Percentiles rank a stretch among this genome's conserved stretches.
phyloP scores from a whole-genome alignment of 202 grass and related monocot genomes.

The Bolboschoenoplectus hybrid region DNA sequence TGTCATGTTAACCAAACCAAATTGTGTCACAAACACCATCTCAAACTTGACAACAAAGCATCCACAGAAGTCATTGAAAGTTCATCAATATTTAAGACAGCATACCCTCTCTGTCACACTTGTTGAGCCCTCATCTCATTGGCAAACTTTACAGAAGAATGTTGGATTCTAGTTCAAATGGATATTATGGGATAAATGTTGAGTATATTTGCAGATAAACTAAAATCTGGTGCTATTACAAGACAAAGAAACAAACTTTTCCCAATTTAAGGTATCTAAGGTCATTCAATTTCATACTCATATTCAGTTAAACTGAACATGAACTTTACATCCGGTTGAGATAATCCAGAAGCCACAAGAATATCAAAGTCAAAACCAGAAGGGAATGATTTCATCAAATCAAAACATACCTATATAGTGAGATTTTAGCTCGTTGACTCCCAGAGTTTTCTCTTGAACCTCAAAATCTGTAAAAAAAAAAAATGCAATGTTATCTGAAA shows the following conservation, averaged over 20 bases:
- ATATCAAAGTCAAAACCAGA: not conserved
- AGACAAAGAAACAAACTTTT: not conserved
- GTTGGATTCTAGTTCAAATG: constrained; percentile 1
- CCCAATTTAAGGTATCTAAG: not conserved
- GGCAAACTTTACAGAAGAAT: not conserved
- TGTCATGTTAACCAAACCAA: constrained; percentile 2
- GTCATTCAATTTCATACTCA: not conserved
- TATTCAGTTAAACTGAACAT: not conserved
- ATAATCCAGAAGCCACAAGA: not conserved
- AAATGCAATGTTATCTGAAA: not conserved
- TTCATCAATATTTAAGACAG: not conserved
- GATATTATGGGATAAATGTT: not conserved
- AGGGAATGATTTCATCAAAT: not conserved
- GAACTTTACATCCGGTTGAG: not conserved
- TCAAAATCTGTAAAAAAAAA: constrained; percentile 14
- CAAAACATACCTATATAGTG: constrained; percentile 14
- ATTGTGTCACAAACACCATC: not conserved
- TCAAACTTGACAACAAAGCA: not conserved
- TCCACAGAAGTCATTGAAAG: not conserved
- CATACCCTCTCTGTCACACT: constrained; percentile 3
- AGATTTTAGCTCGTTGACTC: constrained; percentile 27
- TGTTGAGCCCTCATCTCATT: not conserved
- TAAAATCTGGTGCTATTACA: not conserved
- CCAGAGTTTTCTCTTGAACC: constrained; percentile 12
- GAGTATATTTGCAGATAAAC: not conserved